Percentiles rank a stretch among this genome's conserved stretches.
These are phyloP conservation scores for Lecanicillium sp. DNA, from an alignment of 2,329 filamentous ascomycete genomes.

Conservation along the genomic window DNA sequence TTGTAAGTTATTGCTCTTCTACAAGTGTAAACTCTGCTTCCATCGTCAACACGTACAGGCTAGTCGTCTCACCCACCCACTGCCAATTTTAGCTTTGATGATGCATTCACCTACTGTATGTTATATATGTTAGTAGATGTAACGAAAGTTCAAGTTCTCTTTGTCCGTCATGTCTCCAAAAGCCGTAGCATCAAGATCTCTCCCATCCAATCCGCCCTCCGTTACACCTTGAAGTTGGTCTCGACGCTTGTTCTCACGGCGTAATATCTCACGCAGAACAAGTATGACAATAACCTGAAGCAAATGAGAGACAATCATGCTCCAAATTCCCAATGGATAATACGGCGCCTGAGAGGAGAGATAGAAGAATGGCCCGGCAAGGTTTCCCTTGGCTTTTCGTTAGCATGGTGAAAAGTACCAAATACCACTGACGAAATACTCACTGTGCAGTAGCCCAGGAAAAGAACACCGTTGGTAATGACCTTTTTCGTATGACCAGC, in stretches of 20 bases:
- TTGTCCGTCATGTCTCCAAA: constrained; percentile 27
- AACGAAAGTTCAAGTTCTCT: constrained; percentile 22
- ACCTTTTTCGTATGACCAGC: constrained; percentile 30
- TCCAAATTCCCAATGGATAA: constrained; percentile 22
- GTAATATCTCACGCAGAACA: constrained; percentile 18
- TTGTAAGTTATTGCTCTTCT: too few species aligned
- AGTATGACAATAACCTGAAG: constrained; percentile 20
- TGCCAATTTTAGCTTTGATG: too few species aligned
- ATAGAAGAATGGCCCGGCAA: constrained; percentile 32
- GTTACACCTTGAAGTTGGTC: constrained; percentile 8
- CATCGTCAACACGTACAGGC: too few species aligned
- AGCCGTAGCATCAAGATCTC: constrained; percentile 18
- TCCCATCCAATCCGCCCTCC: neutral
- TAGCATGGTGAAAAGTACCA: too few species aligned
- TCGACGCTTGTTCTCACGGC: constrained; percentile 22
- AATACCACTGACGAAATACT: too few species aligned
- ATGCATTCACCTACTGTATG: too few species aligned
- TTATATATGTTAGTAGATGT: constrained; percentile 16
- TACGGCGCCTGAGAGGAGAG: constrained; percentile 21
- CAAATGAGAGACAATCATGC: constrained; percentile 16
- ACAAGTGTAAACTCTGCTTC: too few species aligned
- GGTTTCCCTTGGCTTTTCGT: constrained; percentile 20
- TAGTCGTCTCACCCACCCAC: too few species aligned
- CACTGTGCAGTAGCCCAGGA: constrained; percentile 30
- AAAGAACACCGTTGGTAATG: constrained; percentile 35